These are phyloP conservation scores for Nakataea oryzae DNA, from an alignment of 2,329 filamentous ascomycete genomes.

Conservation along the genomic window DNA sequence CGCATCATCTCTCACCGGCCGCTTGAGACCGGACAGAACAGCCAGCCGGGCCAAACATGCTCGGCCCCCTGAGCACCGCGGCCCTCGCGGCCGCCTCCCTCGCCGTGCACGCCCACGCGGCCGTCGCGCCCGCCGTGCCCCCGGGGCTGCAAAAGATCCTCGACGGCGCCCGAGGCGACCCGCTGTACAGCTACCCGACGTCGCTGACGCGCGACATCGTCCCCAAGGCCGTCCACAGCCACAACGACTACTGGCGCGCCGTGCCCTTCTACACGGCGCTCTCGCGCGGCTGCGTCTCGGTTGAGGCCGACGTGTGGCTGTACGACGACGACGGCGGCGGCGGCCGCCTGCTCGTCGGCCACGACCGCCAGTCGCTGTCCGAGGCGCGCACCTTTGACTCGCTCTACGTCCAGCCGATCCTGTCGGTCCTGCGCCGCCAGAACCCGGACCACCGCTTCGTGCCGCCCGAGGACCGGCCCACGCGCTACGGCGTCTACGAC, in stretches of 20 bases:
- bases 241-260: conserved; percentile 62
- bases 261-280: conserved; percentile 54
- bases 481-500: conserved; percentile 42
- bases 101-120: neutral
- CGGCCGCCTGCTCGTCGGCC: conserved; percentile 46
- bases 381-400: conserved; percentile 42
- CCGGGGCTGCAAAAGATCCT: conserved; percentile 8
- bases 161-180: conserved; percentile 18
- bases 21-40: too few species aligned
- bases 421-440: conserved; percentile 40
- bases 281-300: conserved; percentile 45
- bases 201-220: conserved; percentile 40
- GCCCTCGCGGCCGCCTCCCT: neutral
- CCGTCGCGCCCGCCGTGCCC: conserved; percentile 9
- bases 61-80: neutral
- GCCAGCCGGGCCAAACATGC: conserved; percentile 1
- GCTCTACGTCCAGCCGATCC: conserved; percentile 53
- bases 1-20: too few species aligned
- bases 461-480: conserved; percentile 19
- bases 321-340: conserved; percentile 33
- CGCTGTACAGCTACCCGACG: conserved; percentile 34
- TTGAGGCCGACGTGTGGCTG: conserved; percentile 63
- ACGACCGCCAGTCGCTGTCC: conserved; percentile 43
- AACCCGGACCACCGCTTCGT: conserved; percentile 37
- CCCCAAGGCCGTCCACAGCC: conserved; percentile 51